Base-by-base conservation (phyloP, 2,329 filamentous ascomycete species). In the Alternaria consortialis region DNA sequence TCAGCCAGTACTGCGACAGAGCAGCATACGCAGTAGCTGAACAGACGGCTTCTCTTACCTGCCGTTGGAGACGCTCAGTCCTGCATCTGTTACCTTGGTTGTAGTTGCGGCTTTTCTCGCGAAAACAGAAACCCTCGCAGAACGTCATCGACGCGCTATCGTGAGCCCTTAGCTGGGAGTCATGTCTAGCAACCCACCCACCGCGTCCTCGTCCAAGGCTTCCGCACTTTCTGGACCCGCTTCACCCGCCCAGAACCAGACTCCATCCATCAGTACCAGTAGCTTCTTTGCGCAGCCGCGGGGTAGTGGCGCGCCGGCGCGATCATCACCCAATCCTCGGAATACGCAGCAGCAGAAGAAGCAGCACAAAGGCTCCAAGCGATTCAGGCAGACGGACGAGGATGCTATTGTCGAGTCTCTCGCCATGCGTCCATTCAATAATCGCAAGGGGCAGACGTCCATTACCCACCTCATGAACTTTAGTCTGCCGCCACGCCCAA, bases 381-480 rank as follows among this genome's bases (percentile, higher is more conserved):
- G 90, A 74, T 91, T 93, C 48, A 84, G 86, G 58, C 83, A 90
- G 69, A 86, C 90, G 76, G 89, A 94, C 82, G 93, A 97, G 82
- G 93, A 97, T 86, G 88, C 88, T 72, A 90, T 96, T 87, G 93
- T 89, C 67, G 93, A 97, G 83, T 84, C 86, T 70, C 84, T 84
- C 80, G 85, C 84, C 80, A 90, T 89, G 86, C 85, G 81, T 76
- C 86, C 86, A 54, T 84, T 86, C 62, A 88, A 82, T 70, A 88
- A 88, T 71, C 90, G 95, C 60, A 92, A 95, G 72, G 95, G 95
- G 55, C 94, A 97, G 80, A 97, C 93, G 55, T 97, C 92, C 73
- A 99, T 99, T 76, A 98, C 95, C 40, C 95, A 99, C 80, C 83
- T 99, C 58, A 91, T 99, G 85, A 94, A 94, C 82, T 97, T 97